Evolutionary conservation across 2,329 filamentous ascomycete genomes (phyloP).

Genomic region (Rosellinia necatrix): DNA sequence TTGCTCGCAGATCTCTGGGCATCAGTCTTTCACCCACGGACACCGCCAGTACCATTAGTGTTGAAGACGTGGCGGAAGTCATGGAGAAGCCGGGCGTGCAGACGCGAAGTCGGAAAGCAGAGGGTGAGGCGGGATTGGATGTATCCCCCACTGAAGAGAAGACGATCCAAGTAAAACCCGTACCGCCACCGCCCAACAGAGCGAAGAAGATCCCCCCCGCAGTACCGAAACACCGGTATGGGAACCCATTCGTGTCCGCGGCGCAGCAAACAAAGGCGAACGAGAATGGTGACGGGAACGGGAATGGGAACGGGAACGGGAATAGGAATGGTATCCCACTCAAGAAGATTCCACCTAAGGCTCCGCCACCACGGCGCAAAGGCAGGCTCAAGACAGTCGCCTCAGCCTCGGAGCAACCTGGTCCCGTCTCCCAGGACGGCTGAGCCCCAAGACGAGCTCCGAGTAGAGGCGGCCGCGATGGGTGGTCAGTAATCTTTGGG

Average conservation of each 20-base stretch:
- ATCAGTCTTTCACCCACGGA: constrained; percentile 71
- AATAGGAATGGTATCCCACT: constrained; percentile 8
- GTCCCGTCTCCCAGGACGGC: constrained; percentile 1
- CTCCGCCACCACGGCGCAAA: constrained; percentile 48
- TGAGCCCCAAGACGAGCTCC: neutral
- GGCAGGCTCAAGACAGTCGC: constrained; percentile 45
- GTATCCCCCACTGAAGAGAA: constrained; percentile 3
- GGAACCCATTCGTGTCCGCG: constrained; percentile 45
- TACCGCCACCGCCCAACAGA: constrained; percentile 31
- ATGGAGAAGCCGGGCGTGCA: constrained; percentile 83
- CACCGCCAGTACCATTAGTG: constrained; percentile 74
- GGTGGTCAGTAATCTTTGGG: neutral
- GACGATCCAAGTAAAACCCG: neutral
- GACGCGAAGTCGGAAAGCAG: constrained; percentile 69
- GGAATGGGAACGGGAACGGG: neutral
- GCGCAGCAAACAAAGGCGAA: constrained; percentile 2
- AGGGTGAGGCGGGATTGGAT: constrained; percentile 23
- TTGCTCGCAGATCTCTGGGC: constrained; percentile 66
- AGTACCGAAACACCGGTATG: constrained; percentile 62
- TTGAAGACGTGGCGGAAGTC: constrained; percentile 77
- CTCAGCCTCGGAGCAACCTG: constrained; percentile 29
- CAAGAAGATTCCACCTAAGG: constrained; percentile 43
- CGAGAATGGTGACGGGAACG: constrained; percentile 3
- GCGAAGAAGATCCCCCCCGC: constrained; percentile 56
- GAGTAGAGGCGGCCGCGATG: neutral